Conservation (phyloP, 179 eudicot genomes). For the Sideroxylon spinosum region DNA sequence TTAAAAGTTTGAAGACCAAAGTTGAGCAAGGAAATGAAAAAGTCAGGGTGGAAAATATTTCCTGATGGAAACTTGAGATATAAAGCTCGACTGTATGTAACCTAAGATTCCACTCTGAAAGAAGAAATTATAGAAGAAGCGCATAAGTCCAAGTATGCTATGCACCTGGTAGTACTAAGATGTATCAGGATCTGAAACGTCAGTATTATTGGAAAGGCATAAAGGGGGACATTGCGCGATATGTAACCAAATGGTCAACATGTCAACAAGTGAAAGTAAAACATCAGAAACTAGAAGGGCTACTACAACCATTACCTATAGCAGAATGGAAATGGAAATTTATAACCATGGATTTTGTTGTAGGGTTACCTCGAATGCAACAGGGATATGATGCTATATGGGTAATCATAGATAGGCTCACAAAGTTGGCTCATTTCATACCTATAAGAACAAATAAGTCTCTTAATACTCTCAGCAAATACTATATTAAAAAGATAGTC, state of each 20-base stretch:
- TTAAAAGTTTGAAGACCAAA: too few species aligned
- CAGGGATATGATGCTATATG: neutral
- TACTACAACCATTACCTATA: neutral
- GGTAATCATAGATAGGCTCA: neutral
- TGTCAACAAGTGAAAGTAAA: conserved; percentile 12
- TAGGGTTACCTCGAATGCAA: neutral
- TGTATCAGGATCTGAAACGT: neutral
- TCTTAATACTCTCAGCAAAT: too few species aligned
- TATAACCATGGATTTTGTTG: neutral
- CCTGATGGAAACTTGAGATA: neutral
- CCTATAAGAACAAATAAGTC: neutral
- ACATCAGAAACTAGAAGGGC: neutral
- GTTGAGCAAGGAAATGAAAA: too few species aligned
- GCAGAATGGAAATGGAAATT: conserved; percentile 1
- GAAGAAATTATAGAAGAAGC: neutral
- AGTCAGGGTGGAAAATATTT: too few species aligned
- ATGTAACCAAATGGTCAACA: neutral
- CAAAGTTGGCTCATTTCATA: neutral
- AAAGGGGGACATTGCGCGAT: neutral
- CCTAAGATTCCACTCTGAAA: neutral
- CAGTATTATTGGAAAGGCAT: conserved; percentile 7
- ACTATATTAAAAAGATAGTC: too few species aligned
- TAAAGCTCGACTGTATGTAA: neutral
- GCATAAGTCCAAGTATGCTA: neutral
- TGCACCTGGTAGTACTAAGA: neutral